Conservation (phyloP, 2,329 filamentous ascomycete genomes). For the Xylaria multiplex region DNA sequence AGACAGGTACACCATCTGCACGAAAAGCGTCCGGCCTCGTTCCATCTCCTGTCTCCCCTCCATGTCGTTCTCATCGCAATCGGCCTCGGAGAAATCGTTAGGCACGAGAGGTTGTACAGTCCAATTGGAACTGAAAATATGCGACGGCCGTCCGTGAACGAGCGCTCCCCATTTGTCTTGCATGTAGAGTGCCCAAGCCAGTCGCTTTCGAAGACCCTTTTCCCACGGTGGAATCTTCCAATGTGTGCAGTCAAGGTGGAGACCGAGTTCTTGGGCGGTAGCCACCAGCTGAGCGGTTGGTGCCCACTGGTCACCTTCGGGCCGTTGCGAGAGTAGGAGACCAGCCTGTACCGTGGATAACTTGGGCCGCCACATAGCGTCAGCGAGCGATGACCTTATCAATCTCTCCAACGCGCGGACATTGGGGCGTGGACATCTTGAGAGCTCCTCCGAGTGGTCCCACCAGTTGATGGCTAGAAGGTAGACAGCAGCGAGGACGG, state of each 20-base stretch:
- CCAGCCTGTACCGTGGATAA: slow-evolving; percentile 83
- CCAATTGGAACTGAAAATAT: slow-evolving; percentile 69
- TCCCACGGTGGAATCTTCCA: slow-evolving; percentile 94
- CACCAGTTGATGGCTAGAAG: slow-evolving; percentile 90
- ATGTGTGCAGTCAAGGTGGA: slow-evolving; percentile 85
- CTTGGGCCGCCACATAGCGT: slow-evolving; percentile 84
- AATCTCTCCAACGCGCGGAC: slow-evolving; percentile 77
- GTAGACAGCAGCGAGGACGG: slow-evolving; percentile 82
- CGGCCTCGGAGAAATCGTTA: slow-evolving; percentile 72
- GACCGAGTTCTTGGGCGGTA: slow-evolving; percentile 84
- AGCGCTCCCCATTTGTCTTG: slow-evolving; percentile 88
- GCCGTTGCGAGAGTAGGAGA: slow-evolving; percentile 76
- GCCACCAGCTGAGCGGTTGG: slow-evolving; percentile 89
- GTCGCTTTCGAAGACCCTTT: slow-evolving; percentile 81
- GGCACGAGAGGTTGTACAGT: slow-evolving; percentile 67
- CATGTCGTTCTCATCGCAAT: slow-evolving; percentile 69
- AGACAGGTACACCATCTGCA: slow-evolving; percentile 79
- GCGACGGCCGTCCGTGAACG: slow-evolving; percentile 78
- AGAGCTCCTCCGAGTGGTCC: slow-evolving; percentile 75
- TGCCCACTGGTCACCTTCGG: slow-evolving; percentile 82
- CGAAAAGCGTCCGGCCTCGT: slow-evolving; percentile 75
- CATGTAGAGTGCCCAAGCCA: slow-evolving; percentile 93
- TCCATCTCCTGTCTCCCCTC: slow-evolving; percentile 74
- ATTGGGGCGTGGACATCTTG: slow-evolving; percentile 73
- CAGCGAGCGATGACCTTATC: slow-evolving; percentile 75